Evolutionary conservation across 176 grass and related monocot species (phyloP).

Genomic region (Cymbopogon citratus): DNA sequence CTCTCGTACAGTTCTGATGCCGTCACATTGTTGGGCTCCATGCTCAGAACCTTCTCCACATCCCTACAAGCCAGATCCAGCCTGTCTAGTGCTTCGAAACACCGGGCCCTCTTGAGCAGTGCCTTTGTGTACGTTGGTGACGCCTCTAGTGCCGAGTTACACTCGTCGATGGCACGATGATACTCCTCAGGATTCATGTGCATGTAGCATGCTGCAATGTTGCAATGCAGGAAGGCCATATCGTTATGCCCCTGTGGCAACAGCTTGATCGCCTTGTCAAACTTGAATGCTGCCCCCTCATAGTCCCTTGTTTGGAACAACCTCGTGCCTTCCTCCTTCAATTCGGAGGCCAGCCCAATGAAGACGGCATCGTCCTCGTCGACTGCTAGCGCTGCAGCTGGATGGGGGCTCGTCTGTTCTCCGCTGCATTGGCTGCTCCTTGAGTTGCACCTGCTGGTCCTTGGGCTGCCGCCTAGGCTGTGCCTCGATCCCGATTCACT

Average conservation of each 20-base stretch:
- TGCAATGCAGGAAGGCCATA: slow-evolving; percentile 58
- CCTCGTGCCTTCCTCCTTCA: slow-evolving; percentile 62
- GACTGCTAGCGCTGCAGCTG: neutral
- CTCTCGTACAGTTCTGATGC: slow-evolving; percentile 55
- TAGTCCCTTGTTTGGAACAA: slow-evolving; percentile 67
- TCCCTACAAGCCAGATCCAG: slow-evolving; percentile 58
- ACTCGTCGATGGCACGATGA: slow-evolving; percentile 48
- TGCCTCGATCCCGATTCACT: slow-evolving; percentile 14
- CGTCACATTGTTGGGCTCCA: slow-evolving; percentile 61
- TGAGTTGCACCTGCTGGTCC: slow-evolving; percentile 10
- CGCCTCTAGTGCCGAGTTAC: slow-evolving; percentile 54
- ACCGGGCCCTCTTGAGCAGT: slow-evolving; percentile 60
- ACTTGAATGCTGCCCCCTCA: slow-evolving; percentile 52
- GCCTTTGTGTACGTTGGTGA: slow-evolving; percentile 57
- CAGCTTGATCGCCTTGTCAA: slow-evolving; percentile 57
- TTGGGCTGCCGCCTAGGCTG: slow-evolving; percentile 25
- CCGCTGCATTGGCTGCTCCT: slow-evolving; percentile 18
- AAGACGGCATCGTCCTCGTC: slow-evolving; percentile 30
- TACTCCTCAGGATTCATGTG: slow-evolving; percentile 61
- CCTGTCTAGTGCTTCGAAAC: slow-evolving; percentile 62
- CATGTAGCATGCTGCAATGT: slow-evolving; percentile 69
- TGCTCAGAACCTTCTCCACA: slow-evolving; percentile 37
- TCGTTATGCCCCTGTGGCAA: slow-evolving; percentile 52
- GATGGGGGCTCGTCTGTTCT: neutral
- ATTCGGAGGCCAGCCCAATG: slow-evolving; percentile 28